These are phyloP conservation scores for Ampelomyces quisqualis DNA, from an alignment of 2,329 filamentous ascomycete genomes.

Conservation along the genomic window DNA sequence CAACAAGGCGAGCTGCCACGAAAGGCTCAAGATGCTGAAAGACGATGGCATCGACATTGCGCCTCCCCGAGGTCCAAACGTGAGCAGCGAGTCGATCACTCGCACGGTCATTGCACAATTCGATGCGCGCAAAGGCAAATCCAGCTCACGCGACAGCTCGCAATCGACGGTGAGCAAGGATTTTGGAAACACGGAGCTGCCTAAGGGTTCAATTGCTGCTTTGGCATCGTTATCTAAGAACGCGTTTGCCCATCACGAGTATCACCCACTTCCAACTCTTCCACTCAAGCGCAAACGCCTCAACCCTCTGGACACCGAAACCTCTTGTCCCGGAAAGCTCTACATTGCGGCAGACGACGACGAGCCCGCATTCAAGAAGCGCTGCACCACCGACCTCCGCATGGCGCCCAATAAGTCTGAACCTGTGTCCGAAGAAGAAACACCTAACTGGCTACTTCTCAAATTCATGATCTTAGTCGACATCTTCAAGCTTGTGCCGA, in stretches of 20 bases:
- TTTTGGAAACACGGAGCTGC: no score
- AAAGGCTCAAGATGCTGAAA: conserved; percentile 1
- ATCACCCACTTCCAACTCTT: neutral
- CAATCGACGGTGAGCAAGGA: neutral
- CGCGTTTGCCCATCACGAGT: neutral
- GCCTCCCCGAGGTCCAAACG: neutral
- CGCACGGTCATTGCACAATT: neutral
- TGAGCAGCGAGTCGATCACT: neutral
- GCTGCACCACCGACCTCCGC: neutral
- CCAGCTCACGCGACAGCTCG: neutral
- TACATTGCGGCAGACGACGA: neutral
- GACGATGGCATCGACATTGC: conserved; percentile 2
- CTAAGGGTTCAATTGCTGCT: neutral
- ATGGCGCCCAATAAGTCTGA: neutral
- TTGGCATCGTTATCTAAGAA: neutral
- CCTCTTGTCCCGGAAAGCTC: neutral
- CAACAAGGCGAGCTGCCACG: neutral
- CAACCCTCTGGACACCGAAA: neutral
- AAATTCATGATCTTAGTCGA: neutral
- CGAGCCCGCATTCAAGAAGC: neutral
- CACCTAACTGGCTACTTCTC: neutral
- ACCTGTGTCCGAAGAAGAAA: neutral
- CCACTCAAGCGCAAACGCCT: neutral
- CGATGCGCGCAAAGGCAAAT: neutral
- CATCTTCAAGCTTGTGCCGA: neutral